Percentiles rank a stretch among this genome's conserved stretches.
phyloP scores from a whole-genome alignment of 1,139 yeast species.

The Sugiyamaella grinbergsii region DNA sequence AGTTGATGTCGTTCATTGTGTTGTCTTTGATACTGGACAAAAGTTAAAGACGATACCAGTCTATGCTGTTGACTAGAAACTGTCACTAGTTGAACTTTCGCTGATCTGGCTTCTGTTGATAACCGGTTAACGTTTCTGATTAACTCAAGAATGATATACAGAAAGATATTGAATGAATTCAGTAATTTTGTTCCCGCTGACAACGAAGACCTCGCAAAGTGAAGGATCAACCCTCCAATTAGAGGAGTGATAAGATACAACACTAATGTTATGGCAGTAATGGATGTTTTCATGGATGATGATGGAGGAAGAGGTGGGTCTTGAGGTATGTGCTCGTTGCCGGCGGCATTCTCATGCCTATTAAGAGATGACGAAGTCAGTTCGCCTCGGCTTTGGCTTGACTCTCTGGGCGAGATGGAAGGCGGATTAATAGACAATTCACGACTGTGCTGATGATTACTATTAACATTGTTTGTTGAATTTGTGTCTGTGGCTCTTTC shows the following conservation, averaged over 20 bases:
- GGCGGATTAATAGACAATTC: neutral
- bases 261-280: conserved; percentile 18
- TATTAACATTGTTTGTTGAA: neutral
- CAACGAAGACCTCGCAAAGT: conserved; percentile 29
- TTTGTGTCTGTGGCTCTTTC: neutral
- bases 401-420: neutral
- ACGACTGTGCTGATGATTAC: neutral
- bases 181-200: conserved; percentile 32
- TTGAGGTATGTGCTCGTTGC: too few relatives aligned
- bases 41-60: neutral
- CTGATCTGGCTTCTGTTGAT: neutral
- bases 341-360: neutral
- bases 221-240: conserved; percentile 30
- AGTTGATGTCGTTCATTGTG: conserved; percentile 3
- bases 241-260: conserved; percentile 32
- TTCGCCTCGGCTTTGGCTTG: neutral
- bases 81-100: neutral
- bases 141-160: conserved; percentile 31
- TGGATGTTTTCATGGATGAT: neutral
- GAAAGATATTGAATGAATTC: conserved; percentile 33
- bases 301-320: neutral
- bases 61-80: neutral
- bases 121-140: conserved; percentile 27
- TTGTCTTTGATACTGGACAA: conserved; percentile 1
- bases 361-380: too few relatives aligned